Evolutionary conservation across 1,284 basidiomycete genomes (phyloP), one percentile per base, ranked within the genome.

Genomic region (Trametes sp.): DNA sequence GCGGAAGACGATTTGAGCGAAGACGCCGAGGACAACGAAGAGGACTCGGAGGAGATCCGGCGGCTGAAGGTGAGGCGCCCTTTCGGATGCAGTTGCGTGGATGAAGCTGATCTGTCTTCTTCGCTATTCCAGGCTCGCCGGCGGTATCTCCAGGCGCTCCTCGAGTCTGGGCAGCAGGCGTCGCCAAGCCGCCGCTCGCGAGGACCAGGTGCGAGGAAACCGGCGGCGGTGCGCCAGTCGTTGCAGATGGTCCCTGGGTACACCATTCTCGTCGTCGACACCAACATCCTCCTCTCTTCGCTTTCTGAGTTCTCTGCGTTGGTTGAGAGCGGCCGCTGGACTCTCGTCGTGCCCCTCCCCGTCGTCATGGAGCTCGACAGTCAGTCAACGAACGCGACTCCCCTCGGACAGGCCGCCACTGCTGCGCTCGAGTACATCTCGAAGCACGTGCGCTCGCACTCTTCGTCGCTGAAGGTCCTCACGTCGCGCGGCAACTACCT

Each of bases 301-400:
- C 80, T 97, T 6, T 76, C 87, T 0, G 81, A 91, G 64, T 84
- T 98, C 64, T 76, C 85, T 2, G 84, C 88, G 13, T 82, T 98
- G 61, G 83, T 98, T 62, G 92, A 97, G 74, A 89, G 88, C 65
- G 80, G 88, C 31, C 81, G 82, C 45, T 99, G 95, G 95, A 98
- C 93, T 0, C 83, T 98, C 54, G 82, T 99, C 59, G 82, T 99
- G 0, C 97, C 97, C 4, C 85, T 98, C 2, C 95, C 95, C 0
- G 97, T 98, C 59, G 86, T 98, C 70, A 98, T 96, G 82, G 97
- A 99, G 72, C 88, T 99, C 11, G 97, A 99, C 70, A 95, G 96
- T 14, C 85, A 98, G 35, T 84, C 87, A 0, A 81, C 83, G 61
- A 93, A 94, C 72, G 67, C 80, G 0, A 85, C 87, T 19, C 79